Base-by-base conservation (phyloP, 2,329 filamentous ascomycete genomes). In the Sclerotinia subarctica region DNA sequence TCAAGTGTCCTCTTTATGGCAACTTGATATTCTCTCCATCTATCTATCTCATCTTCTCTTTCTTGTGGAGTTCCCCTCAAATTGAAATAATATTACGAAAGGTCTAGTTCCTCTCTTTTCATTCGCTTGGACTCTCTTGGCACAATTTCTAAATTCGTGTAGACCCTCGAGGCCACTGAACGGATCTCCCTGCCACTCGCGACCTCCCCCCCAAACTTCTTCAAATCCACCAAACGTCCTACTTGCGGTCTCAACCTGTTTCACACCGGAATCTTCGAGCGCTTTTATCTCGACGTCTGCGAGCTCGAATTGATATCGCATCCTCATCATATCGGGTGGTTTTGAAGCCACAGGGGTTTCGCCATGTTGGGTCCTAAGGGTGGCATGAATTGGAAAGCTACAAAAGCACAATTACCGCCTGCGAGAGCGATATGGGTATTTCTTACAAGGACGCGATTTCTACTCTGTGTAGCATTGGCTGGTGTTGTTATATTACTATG, bases 341-440 rank as follows among this genome's bases (percentile, higher is more conserved):
- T 78, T 75, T 73, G 72, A 67, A 71, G 70, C 79, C 78, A 79
- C 79, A 78, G 76, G 73, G 77, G 76, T 72, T 77, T 77, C 78
- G 83, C 73, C 71, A 97, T 97, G 94, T 88, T 97, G 82, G 88
- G 96, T 75, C 91, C 92, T 72, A 96, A 96, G 81, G 91, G 91
- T 79, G 92, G 92, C 78, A 86, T 94, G 77, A 93, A 88, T 79
- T 98, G 94, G 94, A 97, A 96, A 84, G 90, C 92, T 73, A 90
- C 94, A 73, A 91, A 88, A 82, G 85, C 91, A 75, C 86, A 88
- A 76, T 82, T 97, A 74, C 93, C 93, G 54, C 90, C 92, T 68
- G 89, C 88, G 74, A 87, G 92, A 78, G 89, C 90, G 65, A 78
- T 93, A 77, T 83, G 88, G 80, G 82, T 85, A 56, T 86, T 92